A percentile compares a stretch with the other conserved stretches of the same genome.
These are phyloP conservation scores for Petunia secreta DNA, from an alignment of 257 asterid species.

Conservation along the genomic window DNA sequence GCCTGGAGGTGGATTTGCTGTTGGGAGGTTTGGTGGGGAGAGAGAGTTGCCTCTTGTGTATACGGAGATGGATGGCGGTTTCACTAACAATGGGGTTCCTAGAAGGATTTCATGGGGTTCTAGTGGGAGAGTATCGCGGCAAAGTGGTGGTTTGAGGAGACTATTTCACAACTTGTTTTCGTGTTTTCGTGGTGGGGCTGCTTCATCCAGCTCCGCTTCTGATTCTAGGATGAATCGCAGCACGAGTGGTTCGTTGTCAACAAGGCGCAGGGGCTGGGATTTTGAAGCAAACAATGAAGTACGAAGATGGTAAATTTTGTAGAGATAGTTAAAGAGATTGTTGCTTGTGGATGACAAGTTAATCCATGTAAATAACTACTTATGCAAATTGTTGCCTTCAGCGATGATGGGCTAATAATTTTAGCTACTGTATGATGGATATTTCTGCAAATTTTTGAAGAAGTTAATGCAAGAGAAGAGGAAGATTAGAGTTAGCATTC, in stretches of 20 bases:
- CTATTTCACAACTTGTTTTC: slow-evolving; percentile 53
- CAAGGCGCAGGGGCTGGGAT: slow-evolving; percentile 59
- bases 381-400: neutral
- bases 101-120: slow-evolving; percentile 82
- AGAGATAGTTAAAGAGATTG: no score
- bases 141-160: slow-evolving; percentile 66
- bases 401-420: neutral
- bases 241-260: slow-evolving; percentile 41
- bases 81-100: slow-evolving; percentile 64
- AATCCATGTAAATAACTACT: neutral
- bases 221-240: slow-evolving; percentile 53
- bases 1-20: slow-evolving; percentile 95
- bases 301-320: no score
- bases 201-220: slow-evolving; percentile 52
- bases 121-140: slow-evolving; percentile 56
- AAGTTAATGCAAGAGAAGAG: neutral
- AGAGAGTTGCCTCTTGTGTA: slow-evolving; percentile 86
- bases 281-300: slow-evolving; percentile 33
- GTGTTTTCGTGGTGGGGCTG: slow-evolving; percentile 66
- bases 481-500: slow-evolving; percentile 22
- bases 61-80: slow-evolving; percentile 93
- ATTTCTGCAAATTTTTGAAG: slow-evolving; percentile 7
- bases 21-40: slow-evolving; percentile 93
- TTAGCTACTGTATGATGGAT: neutral
- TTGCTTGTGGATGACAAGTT: neutral